Percentiles rank a stretch among this genome's conserved stretches.
Evolutionary conservation across 257 asterid species (phyloP).

Genomic region (Thymus mandschuricus): DNA sequence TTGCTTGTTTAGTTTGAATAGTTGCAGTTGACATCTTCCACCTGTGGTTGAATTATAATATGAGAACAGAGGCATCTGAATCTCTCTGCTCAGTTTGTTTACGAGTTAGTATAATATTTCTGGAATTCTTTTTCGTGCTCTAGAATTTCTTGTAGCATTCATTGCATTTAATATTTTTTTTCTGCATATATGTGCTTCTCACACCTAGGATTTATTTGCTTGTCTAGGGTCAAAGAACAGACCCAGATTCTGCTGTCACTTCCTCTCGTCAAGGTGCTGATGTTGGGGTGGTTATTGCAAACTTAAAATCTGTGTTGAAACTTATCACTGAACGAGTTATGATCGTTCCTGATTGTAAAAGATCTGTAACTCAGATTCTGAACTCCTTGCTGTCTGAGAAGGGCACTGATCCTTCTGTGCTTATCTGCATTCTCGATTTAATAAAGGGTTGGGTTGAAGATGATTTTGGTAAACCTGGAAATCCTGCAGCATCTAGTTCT

Average conservation of each 20-base stretch:
- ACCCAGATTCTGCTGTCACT: conserved; percentile 88
- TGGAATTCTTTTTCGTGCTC: conserved; percentile 19
- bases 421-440: conserved; percentile 85
- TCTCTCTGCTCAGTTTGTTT: conserved; percentile 20
- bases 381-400: conserved; percentile 87
- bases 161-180: background rate
- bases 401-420: conserved; percentile 92
- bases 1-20: conserved; percentile 21
- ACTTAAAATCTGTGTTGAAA: conserved; percentile 80
- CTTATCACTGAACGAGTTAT: conserved; percentile 87
- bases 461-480: conserved; percentile 82
- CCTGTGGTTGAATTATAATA: conserved; percentile 8
- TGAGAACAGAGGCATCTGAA: conserved; percentile 14
- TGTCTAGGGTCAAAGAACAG: conserved; percentile 85
- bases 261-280: conserved; percentile 98
- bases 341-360: conserved; percentile 90
- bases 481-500: conserved; percentile 61
- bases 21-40: conserved; percentile 10
- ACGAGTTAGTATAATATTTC: conserved; percentile 13
- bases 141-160: conserved; percentile 15
- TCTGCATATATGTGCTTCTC: conserved; percentile 15
- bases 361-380: conserved; percentile 80
- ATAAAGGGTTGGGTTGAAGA: conserved; percentile 90
- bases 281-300: conserved; percentile 79
- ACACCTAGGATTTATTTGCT: conserved; percentile 28